These are phyloP conservation scores for Eremothecium coryli DNA, from an alignment of 1,139 yeast genomes.

Conservation along the genomic window DNA sequence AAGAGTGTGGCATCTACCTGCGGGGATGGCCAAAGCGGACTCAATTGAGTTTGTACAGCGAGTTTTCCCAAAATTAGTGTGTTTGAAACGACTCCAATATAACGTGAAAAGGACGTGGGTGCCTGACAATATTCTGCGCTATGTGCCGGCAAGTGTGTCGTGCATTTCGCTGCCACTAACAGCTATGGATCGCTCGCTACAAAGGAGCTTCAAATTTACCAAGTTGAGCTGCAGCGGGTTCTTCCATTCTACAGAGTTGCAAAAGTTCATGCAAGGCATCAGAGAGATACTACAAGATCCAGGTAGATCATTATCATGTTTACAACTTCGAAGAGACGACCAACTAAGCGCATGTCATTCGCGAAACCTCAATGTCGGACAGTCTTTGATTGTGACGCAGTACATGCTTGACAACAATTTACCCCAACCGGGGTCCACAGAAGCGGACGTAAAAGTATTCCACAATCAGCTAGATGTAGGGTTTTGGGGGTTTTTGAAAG, in stretches of 20 bases:
- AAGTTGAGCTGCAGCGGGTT: no score
- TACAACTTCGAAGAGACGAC: constrained; percentile 9
- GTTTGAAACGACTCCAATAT: constrained; percentile 7
- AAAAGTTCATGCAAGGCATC: no score
- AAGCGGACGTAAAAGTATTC: constrained; percentile 6
- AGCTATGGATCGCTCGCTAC: no score
- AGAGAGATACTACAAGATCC: no score
- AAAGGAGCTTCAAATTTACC: no score
- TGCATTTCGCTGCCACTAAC: constrained; percentile 2
- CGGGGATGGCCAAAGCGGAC: constrained; percentile 9
- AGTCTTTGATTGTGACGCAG: constrained; percentile 10
- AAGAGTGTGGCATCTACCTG: constrained; percentile 8
- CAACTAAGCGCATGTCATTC: constrained; percentile 2
- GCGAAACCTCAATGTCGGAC: constrained; percentile 6
- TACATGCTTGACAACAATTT: constrained; percentile 11
- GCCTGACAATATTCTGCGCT: not conserved
- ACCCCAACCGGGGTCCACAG: constrained; percentile 8
- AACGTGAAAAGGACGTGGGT: not conserved
- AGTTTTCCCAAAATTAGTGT: constrained; percentile 9
- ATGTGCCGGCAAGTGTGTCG: not conserved
- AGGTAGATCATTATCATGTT: constrained; percentile 8
- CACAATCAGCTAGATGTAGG: constrained; percentile 6
- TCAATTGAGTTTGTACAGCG: constrained; percentile 7
- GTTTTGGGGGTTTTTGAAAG: constrained; percentile 11
- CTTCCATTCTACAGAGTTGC: no score